Percentiles rank a stretch among this genome's conserved stretches.
Evolutionary conservation across 257 asterid genomes (phyloP).

Genomic region (Petunia secreta): DNA sequence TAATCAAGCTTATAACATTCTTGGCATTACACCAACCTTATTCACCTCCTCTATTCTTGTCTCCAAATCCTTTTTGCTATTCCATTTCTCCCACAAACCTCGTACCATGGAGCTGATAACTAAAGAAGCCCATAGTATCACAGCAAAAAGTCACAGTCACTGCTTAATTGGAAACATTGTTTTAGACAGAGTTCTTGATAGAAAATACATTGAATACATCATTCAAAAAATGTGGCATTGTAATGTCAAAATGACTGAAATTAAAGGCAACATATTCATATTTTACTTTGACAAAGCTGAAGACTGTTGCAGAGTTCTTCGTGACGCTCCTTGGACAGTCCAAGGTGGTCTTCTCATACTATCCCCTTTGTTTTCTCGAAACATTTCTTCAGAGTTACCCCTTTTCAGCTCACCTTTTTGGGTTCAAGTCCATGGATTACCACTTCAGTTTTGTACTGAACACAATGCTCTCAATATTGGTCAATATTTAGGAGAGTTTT

Average conservation of each 20-base stretch:
- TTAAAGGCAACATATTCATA: slow-evolving; percentile 32
- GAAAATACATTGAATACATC: slow-evolving; percentile 16
- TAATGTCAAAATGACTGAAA: slow-evolving; percentile 18
- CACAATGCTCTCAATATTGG: slow-evolving; percentile 36
- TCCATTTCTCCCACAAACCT: not conserved
- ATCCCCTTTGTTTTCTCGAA: slow-evolving; percentile 26
- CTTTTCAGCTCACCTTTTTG: slow-evolving; percentile 34
- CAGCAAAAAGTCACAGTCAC: not conserved
- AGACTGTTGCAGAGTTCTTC: slow-evolving; percentile 30
- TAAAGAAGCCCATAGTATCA: not conserved
- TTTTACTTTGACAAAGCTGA: slow-evolving; percentile 32
- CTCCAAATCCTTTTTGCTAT: too few species aligned
- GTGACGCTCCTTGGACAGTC: slow-evolving; percentile 36
- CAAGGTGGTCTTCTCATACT: slow-evolving; percentile 34
- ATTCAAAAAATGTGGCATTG: slow-evolving; percentile 34
- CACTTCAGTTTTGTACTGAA: slow-evolving; percentile 26
- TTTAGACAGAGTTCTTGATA: not conserved
- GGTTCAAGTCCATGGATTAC: slow-evolving; percentile 45
- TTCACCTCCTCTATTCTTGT: not conserved
- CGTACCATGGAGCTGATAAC: not conserved
- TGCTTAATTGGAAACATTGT: slow-evolving; percentile 41
- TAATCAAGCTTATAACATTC: not conserved
- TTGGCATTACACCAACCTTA: not conserved
- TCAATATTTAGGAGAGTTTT: slow-evolving; percentile 26
- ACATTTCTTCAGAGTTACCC: slow-evolving; percentile 26